Evolutionary conservation across 306 rosid species (phyloP), one percentile per base, ranked within the genome.

Genomic region (Crotalaria pallida): DNA sequence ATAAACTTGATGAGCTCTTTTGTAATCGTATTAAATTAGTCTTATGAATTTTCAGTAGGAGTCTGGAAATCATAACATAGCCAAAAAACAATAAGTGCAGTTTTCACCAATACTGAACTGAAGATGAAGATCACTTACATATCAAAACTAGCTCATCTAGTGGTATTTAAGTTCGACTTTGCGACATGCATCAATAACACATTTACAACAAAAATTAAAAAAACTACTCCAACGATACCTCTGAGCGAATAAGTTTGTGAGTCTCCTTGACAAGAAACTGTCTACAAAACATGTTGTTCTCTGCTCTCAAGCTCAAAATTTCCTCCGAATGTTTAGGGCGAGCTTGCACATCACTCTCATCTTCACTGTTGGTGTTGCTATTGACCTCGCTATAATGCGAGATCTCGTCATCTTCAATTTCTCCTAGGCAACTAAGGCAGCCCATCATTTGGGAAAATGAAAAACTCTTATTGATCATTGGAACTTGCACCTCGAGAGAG

Each of bases 251-350:
- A 75, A 86, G 80, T 79, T 71, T 81, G 73, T 66, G 16, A 24
- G 95, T 94, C 78, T 94, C 96, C 84, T 91, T 94, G 61, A 91
- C 97, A 44, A 97, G 99, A 75, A 77, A 79, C 80, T 84, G 88
- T 84, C 99, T 84, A 76, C 99, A 95, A 77, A 91, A 69, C 92
- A 91, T 70, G 57, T 75, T 97, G 58, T 79, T 86, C 82, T 86
- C 87, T 19, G 69, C 86, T 77, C 96, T 89, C 34, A 77, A 55
- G 63, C 3, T 74, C 77, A 95, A 80, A 80, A 95, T 86, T 44
- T 95, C 99, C 63, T 95, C 99, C 0, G 99, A 88, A 58, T 81
- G 80, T 77, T 89, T 95, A 56, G 82, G 74, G 4, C 84, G 79
- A 61, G 15, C 50, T 17, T 75, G 88, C 17, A 71, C 67, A 60